Conservation (phyloP, 75 land plant genomes). For the Pinus tabuliformis region DNA sequence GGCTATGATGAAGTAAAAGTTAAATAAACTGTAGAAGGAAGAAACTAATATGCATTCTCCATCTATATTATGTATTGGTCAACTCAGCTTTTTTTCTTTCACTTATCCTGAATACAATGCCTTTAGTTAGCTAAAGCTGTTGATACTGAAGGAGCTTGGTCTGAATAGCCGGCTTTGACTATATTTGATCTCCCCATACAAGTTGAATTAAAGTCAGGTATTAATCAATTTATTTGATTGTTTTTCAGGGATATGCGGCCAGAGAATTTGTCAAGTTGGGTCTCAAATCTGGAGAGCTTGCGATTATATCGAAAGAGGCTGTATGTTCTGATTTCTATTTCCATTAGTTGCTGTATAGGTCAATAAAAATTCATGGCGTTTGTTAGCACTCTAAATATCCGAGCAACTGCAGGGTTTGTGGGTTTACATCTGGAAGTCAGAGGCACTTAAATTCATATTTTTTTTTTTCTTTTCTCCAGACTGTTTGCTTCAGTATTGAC, state of each 20-base stretch:
- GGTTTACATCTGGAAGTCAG: too few species aligned
- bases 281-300: conserved; percentile 81
- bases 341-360: background rate
- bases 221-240: background rate
- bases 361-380: background rate
- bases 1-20: background rate
- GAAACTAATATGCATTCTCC: background rate
- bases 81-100: background rate
- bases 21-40: background rate
- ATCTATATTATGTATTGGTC: background rate
- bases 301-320: conserved; percentile 92
- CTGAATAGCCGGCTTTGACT: background rate
- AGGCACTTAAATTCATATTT: background rate
- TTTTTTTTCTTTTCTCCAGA: background rate
- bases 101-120: background rate
- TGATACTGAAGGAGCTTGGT: background rate
- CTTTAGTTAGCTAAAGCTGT: background rate
- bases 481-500: background rate
- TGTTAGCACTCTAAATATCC: background rate
- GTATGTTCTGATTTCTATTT: conserved; percentile 38
- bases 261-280: conserved; percentile 88
- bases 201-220: background rate
- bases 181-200: background rate
- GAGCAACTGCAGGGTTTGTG: too few species aligned
- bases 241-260: conserved; percentile 91